Percentiles rank a stretch among this genome's conserved stretches.
Evolutionary conservation across 257 asterid genomes (phyloP).

Genomic region (Solanum commersonii): DNA sequence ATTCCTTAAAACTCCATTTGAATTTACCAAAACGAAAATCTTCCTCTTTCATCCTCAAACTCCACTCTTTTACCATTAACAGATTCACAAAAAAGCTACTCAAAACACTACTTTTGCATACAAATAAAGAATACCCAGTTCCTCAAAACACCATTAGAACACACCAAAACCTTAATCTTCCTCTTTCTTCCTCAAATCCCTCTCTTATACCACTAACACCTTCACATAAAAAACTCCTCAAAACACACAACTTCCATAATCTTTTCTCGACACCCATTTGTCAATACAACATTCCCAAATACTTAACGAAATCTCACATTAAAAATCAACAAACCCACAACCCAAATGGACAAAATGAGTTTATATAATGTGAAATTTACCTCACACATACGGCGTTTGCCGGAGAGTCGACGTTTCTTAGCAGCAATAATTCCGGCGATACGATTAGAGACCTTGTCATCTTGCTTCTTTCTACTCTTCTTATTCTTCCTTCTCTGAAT

Average conservation of each 20-base stretch:
- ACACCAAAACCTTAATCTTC: not conserved
- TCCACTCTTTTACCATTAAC: not conserved
- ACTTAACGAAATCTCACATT: not conserved
- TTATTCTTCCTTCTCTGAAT: constrained; percentile 24
- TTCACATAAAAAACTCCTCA: not conserved
- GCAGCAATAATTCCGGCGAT: constrained; percentile 39
- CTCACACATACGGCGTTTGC: constrained; percentile 46
- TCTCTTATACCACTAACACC: not conserved
- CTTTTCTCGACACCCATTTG: not conserved
- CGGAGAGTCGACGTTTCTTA: constrained; percentile 36
- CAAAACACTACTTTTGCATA: not conserved
- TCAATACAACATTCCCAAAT: not conserved
- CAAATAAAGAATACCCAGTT: not conserved
- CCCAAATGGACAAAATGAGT: not conserved
- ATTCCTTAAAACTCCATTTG: not conserved
- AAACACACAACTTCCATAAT: not conserved
- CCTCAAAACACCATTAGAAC: not conserved
- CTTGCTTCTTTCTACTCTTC: constrained; percentile 16
- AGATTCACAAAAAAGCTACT: not conserved
- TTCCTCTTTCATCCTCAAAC: not conserved
- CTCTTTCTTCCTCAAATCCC: not conserved
- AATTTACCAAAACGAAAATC: not conserved
- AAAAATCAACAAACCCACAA: not conserved
- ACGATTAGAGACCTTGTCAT: constrained; percentile 23
- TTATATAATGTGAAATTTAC: not conserved